phyloP scores from a whole-genome alignment of 129 eudicot species.

The Flaveria trinervia region DNA sequence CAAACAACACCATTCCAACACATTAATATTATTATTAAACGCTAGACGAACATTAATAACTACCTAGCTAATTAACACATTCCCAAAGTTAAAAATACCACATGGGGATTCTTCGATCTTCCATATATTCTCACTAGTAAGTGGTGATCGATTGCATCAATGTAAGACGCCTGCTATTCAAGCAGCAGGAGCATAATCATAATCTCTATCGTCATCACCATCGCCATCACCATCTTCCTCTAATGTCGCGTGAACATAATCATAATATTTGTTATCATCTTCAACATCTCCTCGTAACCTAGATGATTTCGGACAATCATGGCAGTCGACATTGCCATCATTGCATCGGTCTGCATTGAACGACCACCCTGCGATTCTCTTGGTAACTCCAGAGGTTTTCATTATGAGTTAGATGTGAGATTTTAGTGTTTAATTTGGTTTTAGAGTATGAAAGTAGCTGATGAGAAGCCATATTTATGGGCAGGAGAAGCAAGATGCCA shows the following conservation, averaged over 20 bases:
- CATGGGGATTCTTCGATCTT: too few relatives aligned
- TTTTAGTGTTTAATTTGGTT: too few relatives aligned
- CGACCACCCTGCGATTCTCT: background rate
- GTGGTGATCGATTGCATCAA: background rate
- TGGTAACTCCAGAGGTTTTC: conserved; percentile 33
- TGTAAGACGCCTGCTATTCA: background rate
- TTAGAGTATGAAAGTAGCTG: too few relatives aligned
- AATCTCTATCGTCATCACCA: conserved; percentile 24
- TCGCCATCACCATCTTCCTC: conserved; percentile 24
- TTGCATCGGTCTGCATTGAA: conserved; percentile 13
- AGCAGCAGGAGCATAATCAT: conserved; percentile 21
- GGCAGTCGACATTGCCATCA: background rate
- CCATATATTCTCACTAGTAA: too few relatives aligned
- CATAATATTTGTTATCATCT: background rate
- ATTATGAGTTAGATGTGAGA: background rate
- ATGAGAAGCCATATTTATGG: too few relatives aligned
- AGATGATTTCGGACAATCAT: conserved; percentile 21
- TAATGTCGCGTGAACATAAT: background rate
- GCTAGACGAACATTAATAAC: too few relatives aligned
- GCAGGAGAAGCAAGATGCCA: conserved; percentile 15
- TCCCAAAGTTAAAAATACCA: too few relatives aligned
- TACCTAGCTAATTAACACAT: too few relatives aligned
- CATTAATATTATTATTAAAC: too few relatives aligned
- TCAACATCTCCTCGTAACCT: background rate
- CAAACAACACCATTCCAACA: too few relatives aligned